Evolutionary conservation across 2,329 filamentous ascomycete genomes (phyloP).

Genomic region (Paramyrothecium roridum): DNA sequence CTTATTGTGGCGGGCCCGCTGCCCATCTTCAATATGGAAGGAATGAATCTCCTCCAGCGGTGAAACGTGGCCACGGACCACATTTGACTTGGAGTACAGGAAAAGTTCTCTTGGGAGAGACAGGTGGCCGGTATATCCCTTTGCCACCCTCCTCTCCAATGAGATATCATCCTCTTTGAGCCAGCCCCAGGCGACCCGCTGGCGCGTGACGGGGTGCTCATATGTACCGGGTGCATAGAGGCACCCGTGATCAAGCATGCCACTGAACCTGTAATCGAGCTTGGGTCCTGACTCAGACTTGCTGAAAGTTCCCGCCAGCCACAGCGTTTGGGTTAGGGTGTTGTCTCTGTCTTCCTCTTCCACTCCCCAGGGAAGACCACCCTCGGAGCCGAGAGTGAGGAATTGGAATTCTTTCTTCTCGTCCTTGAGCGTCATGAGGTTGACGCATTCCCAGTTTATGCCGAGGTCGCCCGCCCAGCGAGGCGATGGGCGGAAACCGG

Average conservation of each 20-base stretch:
- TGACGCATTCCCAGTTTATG: slow-evolving; percentile 49
- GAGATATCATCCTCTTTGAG: slow-evolving; percentile 47
- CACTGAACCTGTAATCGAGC: slow-evolving; percentile 35
- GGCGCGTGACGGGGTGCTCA: slow-evolving; percentile 35
- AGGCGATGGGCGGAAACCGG: slow-evolving; percentile 31
- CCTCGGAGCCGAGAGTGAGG: slow-evolving; percentile 43
- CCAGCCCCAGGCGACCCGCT: slow-evolving; percentile 45
- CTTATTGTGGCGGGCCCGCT: slow-evolving; percentile 13
- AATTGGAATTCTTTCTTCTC: slow-evolving; percentile 28
- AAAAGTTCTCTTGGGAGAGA: slow-evolving; percentile 41
- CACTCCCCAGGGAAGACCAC: slow-evolving; percentile 18
- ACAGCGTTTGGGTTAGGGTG: slow-evolving; percentile 23
- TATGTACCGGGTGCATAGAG: slow-evolving; percentile 48
- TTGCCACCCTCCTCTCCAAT: slow-evolving; percentile 33
- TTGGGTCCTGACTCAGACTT: slow-evolving; percentile 6
- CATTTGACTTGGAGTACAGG: slow-evolving; percentile 32
- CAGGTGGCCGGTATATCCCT: slow-evolving; percentile 47
- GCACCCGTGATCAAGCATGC: slow-evolving; percentile 44
- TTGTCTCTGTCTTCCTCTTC: slow-evolving; percentile 7
- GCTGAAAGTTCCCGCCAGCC: slow-evolving; percentile 36
- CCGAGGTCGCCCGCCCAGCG: slow-evolving; percentile 48
- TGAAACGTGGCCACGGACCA: slow-evolving; percentile 31
- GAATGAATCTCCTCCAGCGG: slow-evolving; percentile 36
- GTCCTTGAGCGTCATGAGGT: slow-evolving; percentile 38
- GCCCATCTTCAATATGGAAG: slow-evolving; percentile 21